These are phyloP conservation scores for Hymenochaete sp. DNA, from an alignment of 1,284 basidiomycete species.

Conservation along the genomic window DNA sequence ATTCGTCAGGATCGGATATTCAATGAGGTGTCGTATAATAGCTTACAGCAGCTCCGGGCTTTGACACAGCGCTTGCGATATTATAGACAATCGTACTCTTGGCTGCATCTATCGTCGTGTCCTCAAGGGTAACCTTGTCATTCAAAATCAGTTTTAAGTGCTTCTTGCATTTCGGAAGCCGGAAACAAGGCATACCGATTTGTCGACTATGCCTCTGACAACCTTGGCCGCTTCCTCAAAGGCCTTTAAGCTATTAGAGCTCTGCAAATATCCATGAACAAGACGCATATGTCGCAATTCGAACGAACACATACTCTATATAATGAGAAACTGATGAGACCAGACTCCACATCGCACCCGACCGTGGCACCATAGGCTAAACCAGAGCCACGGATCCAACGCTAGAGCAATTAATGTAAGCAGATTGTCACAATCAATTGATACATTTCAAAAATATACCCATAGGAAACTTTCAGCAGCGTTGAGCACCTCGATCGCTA, in stretches of 20 bases:
- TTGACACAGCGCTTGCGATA: constrained; percentile 76
- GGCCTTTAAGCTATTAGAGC: constrained; percentile 81
- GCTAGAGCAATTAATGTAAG: constrained; percentile 32
- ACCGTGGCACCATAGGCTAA: constrained; percentile 90
- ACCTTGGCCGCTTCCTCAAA: constrained; percentile 77
- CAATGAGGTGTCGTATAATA: not conserved
- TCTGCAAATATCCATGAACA: constrained; percentile 37
- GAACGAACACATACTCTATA: constrained; percentile 54
- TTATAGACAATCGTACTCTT: constrained; percentile 87
- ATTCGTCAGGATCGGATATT: not conserved
- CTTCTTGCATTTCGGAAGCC: not conserved
- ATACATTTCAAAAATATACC: constrained; percentile 37
- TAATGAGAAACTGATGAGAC: constrained; percentile 72
- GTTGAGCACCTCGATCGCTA: constrained; percentile 86
- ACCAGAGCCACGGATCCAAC: constrained; percentile 84
- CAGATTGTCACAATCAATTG: not conserved
- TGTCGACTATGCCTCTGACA: constrained; percentile 67
- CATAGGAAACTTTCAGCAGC: constrained; percentile 94
- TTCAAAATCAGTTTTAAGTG: not conserved
- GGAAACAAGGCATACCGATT: constrained; percentile 45
- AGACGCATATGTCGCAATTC: not conserved
- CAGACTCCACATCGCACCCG: constrained; percentile 72
- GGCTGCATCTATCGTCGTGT: constrained; percentile 82
- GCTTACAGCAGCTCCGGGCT: constrained; percentile 74
- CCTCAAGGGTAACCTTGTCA: constrained; percentile 73